These are phyloP conservation scores for Populus tomentosa DNA, from an alignment of 441 rosid species.

Conservation along the genomic window DNA sequence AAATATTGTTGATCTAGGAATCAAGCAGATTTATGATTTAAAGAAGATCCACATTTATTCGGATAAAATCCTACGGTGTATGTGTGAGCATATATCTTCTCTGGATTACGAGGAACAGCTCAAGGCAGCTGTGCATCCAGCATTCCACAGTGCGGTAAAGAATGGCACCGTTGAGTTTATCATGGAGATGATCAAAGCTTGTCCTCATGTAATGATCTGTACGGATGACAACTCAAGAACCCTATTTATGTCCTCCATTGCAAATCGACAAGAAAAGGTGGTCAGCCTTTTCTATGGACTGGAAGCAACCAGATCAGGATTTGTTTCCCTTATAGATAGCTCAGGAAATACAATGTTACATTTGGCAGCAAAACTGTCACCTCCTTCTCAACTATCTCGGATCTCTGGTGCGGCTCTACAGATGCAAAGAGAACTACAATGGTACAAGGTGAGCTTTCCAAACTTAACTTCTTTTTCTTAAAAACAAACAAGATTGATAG, in stretches of 20 bases:
- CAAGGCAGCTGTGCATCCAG: not conserved
- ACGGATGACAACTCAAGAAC: too few relatives aligned
- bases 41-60: not conserved
- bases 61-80: not conserved
- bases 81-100: not conserved
- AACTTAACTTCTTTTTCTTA: not conserved
- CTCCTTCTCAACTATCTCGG: not conserved
- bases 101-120: not conserved
- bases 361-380: not conserved
- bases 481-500: not conserved
- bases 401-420: not conserved
- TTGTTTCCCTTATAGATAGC: not conserved
- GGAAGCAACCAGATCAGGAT: not conserved
- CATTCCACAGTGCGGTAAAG: not conserved
- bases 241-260: not conserved
- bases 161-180: not conserved
- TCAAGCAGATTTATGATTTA: not conserved
- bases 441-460: not conserved
- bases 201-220: too few relatives aligned
- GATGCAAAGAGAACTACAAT: not conserved
- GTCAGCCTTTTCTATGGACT: not conserved
- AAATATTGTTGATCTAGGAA: not conserved
- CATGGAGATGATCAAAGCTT: not conserved
- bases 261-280: not conserved
- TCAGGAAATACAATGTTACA: not conserved